Base-by-base conservation (phyloP, 176 grass and related monocot species). In the Tillandsia fasciculata region DNA sequence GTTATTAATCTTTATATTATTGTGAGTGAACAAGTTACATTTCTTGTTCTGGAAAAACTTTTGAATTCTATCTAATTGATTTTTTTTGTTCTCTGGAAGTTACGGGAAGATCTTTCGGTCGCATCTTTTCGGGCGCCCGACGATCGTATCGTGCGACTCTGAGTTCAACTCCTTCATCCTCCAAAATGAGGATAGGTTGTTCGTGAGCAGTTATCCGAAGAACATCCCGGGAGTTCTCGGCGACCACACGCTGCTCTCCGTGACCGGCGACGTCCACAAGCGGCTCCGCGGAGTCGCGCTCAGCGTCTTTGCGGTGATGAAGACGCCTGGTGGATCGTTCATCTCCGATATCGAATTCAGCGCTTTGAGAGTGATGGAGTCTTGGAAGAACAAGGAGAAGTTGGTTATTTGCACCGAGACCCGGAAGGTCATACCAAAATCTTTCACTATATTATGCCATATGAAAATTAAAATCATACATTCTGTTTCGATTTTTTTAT, bases 141-240 rank as follows among this genome's bases (percentile, higher is more conserved):
- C 20, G 20, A 20, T 20, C 20, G 20, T 20, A 20, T 20, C 20
- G 20, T 20, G 20, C 20, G 20, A 20, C 20, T 20, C 20, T 20
- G 74, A 57, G 61, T 64, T 86, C 8, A 86, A 81, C 66, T 14
- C 64, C 5, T 50, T 86, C 27, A 48, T 86, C 50, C 78, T 86
- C 7, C 83, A 81, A 66, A 81, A 74, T 18, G 83, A 81, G 77
- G 83, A 74, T 8, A 47, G 78, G 2, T 26, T 86, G n/a, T 81
- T 86, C 33, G 51, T 58, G 51, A 49, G 49, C 47, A 77, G 78
- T 51, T 81, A 86, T 59, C 83, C 83, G 20, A 67, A 52, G 52
- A 11, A 50, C 15, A 65, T 86, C 74, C 67, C 66, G 4, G 78
- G 74, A 52, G 49, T 86, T 59, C 64, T 86, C 28, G 83, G 83